Conservation (phyloP, 805 yeast genomes). For the Ogataea siamensis region DNA sequence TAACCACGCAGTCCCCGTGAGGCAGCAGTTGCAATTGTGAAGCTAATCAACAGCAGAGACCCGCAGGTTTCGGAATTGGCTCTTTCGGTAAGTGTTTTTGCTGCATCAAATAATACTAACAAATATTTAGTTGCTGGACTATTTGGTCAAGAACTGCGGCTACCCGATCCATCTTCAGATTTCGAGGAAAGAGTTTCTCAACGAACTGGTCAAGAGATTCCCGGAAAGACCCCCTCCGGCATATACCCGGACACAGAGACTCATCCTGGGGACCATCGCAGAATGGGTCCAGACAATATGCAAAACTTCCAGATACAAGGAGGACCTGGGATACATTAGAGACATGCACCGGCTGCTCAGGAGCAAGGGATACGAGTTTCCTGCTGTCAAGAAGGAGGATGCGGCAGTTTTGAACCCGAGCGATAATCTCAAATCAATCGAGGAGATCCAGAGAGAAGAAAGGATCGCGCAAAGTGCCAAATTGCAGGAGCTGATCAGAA, state of each 20-base stretch:
- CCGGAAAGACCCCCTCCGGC: slow-evolving; percentile 93
- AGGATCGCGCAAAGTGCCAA: slow-evolving; percentile 91
- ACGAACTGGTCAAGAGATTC: slow-evolving; percentile 87
- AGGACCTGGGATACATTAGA: slow-evolving; percentile 85
- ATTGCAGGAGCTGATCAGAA: slow-evolving; percentile 88
- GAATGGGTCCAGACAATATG: slow-evolving; percentile 98
- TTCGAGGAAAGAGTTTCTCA: slow-evolving; percentile 89
- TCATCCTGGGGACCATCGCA: slow-evolving; percentile 85
- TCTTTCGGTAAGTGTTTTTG: slow-evolving; percentile 33
- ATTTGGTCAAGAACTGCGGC: slow-evolving; percentile 95
- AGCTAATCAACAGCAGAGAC: slow-evolving; percentile 76
- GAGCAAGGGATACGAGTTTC: slow-evolving; percentile 91
- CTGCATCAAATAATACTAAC: slow-evolving; percentile 3
- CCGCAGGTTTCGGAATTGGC: slow-evolving; percentile 85
- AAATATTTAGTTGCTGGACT: slow-evolving; percentile 57
- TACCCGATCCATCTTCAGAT: slow-evolving; percentile 95
- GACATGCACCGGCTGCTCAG: slow-evolving; percentile 93
- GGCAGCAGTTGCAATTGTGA: slow-evolving; percentile 84
- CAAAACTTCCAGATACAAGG: slow-evolving; percentile 82
- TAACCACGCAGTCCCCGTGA: slow-evolving; percentile 60
- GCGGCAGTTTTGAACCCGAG: slow-evolving; percentile 90
- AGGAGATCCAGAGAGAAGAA: slow-evolving; percentile 90
- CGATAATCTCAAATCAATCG: slow-evolving; percentile 81
- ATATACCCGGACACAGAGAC: slow-evolving; percentile 77
- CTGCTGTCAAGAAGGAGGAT: slow-evolving; percentile 86